phyloP scores from a whole-genome alignment of 1,284 basidiomycete species.

The Termitomyces sp. region DNA sequence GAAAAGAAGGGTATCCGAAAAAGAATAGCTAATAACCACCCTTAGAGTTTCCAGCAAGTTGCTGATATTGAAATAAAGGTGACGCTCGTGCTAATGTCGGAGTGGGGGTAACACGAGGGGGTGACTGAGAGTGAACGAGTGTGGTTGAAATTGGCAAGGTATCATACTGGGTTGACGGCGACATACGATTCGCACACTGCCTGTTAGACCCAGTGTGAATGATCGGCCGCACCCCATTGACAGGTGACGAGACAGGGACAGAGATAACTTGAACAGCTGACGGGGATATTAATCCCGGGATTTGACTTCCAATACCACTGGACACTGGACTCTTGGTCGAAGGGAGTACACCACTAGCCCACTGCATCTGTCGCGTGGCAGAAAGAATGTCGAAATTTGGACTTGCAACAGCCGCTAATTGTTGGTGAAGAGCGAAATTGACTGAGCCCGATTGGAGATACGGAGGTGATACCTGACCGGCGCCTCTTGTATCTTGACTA shows the following conservation, averaged over 20 bases:
- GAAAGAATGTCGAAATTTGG: not conserved
- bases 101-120: slow-evolving; percentile 22
- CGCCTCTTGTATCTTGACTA: not conserved
- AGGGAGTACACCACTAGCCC: not conserved
- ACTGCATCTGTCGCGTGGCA: not conserved
- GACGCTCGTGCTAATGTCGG: slow-evolving; percentile 44
- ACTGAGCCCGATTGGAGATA: not conserved
- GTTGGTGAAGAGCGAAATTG: not conserved
- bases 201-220: not conserved
- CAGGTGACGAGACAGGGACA: not conserved
- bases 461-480: not conserved
- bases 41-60: slow-evolving; percentile 38
- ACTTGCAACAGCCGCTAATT: not conserved
- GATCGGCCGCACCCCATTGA: not conserved
- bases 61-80: slow-evolving; percentile 61
- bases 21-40: slow-evolving; percentile 32
- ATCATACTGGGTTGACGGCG: not conserved
- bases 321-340: not conserved
- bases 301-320: not conserved
- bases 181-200: not conserved
- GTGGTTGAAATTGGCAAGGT: slow-evolving; percentile 29
- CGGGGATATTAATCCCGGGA: not conserved
- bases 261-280: not conserved
- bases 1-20: not conserved
- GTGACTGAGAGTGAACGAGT: slow-evolving; percentile 47